Base-by-base conservation (phyloP, 257 asterid species). In the Echites panduratus region DNA sequence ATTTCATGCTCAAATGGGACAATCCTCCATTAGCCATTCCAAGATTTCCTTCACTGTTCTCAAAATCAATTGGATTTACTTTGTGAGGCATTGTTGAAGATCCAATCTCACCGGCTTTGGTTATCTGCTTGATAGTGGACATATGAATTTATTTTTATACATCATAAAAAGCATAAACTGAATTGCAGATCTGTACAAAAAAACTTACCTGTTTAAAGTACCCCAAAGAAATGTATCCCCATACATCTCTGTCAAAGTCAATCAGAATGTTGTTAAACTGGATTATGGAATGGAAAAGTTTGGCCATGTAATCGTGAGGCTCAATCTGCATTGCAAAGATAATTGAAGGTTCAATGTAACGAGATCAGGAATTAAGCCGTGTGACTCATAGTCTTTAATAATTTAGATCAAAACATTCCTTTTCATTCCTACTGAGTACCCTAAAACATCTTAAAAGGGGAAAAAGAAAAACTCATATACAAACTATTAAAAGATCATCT, bases 41-140 rank as follows among this genome's bases (percentile, higher is more conserved):
- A 72, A 90, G 89, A 79, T 89, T 90, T 75, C 97, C 96, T 83
- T 90, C 95, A 43, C 97, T 89, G 77, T 92, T 90, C 79, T 92
- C 98, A 72, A 92, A 92, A 82, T 92, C 97, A 38, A 89, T 92
- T 41, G 98, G 97, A 78, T 92, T 92, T 47, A 92, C 97, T 83
- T 92, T 89, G 86, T 92, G 97, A 54, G 97, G 98, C 98, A 92
- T 92, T 17, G 98, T 92, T 2, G 97, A 92, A 52, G 97, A 90
- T 61, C 97, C 98, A 68, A 92, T 83, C 86, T 90, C 97, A 54
- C 96, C 97, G 71, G 91, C 93, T 85, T 87, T 92, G 50, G 96
- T 92, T 79, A 72, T 89, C 98, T 92, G 90, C 63, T 20, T 50
- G n/a, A 67, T 7, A 45, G 62, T 22, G 67, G n/a, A n/a, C 19